Percentiles rank a stretch among this genome's conserved stretches.
phyloP scores from a whole-genome alignment of 2,329 filamentous ascomycete genomes.

The Pseudopyricularia cyperi region DNA sequence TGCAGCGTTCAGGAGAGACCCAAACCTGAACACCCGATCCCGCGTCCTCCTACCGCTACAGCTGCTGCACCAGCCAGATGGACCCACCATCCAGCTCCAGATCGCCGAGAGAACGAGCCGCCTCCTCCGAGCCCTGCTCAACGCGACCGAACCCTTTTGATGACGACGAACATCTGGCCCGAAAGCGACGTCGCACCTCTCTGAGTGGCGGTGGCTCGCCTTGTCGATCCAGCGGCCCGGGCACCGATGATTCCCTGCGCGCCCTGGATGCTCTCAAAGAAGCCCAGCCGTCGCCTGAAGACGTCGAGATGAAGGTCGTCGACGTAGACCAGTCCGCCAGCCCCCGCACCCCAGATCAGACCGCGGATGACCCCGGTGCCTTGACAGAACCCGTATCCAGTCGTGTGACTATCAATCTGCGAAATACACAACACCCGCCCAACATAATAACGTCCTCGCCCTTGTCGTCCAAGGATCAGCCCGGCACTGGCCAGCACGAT shows the following conservation, averaged over 20 bases:
- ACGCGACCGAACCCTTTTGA: slow-evolving; percentile 53
- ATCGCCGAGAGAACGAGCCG: slow-evolving; percentile 43
- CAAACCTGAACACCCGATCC: slow-evolving; percentile 30
- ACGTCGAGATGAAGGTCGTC: slow-evolving; percentile 26
- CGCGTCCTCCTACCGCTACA: slow-evolving; percentile 13
- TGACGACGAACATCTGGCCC: slow-evolving; percentile 39
- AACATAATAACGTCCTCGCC: slow-evolving; percentile 29
- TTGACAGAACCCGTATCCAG: slow-evolving; percentile 31
- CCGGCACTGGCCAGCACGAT: neutral
- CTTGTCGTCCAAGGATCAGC: slow-evolving; percentile 20
- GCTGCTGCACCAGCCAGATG: slow-evolving; percentile 33
- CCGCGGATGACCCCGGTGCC: slow-evolving; percentile 9
- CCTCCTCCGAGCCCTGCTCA: slow-evolving; percentile 49
- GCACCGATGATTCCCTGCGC: neutral
- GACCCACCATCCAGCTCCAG: slow-evolving; percentile 34
- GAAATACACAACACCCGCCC: slow-evolving; percentile 27
- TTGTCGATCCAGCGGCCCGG: slow-evolving; percentile 26
- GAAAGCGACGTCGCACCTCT: slow-evolving; percentile 51
- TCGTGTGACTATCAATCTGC: slow-evolving; percentile 47
- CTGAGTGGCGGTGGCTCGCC: slow-evolving; percentile 33
- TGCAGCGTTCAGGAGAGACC: slow-evolving; percentile 36
- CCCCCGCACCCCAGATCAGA: slow-evolving; percentile 27
- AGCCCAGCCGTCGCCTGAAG: slow-evolving; percentile 7
- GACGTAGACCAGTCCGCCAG: slow-evolving; percentile 22
- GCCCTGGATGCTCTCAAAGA: neutral